Base-by-base conservation (phyloP, 768 basidiomycete genomes). In the Lactifluus hygrophoroides region DNA sequence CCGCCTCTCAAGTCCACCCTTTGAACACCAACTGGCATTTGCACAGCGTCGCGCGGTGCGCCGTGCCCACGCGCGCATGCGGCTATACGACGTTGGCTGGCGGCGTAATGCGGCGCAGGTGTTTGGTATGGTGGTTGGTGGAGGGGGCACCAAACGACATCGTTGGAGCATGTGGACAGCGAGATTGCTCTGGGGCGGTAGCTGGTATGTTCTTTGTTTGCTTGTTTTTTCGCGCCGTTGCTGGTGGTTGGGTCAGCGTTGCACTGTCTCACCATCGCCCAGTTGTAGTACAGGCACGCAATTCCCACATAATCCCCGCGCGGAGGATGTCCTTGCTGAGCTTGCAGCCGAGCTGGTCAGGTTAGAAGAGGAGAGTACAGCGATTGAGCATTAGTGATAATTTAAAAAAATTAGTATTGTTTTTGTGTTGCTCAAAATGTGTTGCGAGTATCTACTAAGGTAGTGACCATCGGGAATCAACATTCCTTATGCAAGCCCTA, bases 11-110 rank as follows among this genome's bases (percentile, higher is more conserved):
- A 75, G 85, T 61, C 86, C 86, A 14, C 87, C 86, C 11, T 68
- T 82, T 27, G 88, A 91, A 67, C 80, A 85, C 56, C 85, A 90
- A 58, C 74, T 93, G 2, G 82, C 82, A 0, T 80, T 75, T 57
- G 64, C 68, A 3, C 90, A 93, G 68, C 78, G 90, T 37, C 70
- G 76, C 44, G 74, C 85, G 1, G 84, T 92, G 0, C 80, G 75
- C 60, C 76, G 80, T 25, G 86, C 85, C 13, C 85, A 88, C 60
- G 70, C 76, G 2, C 67, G 75, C 32, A 76, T 90, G 28, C 77
- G 76, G 13, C 46, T 87, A 21, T 93, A 91, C 65, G 82, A 91
- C 66, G 62, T 93, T 5, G 90, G 90, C 11, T 86, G 82, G 81
- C 73, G 77, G 47, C 76, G 71, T 61, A 93, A 93, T 62, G 84